phyloP scores from a whole-genome alignment of 345 rosid genomes.

The Leavenworthia alabamica region DNA sequence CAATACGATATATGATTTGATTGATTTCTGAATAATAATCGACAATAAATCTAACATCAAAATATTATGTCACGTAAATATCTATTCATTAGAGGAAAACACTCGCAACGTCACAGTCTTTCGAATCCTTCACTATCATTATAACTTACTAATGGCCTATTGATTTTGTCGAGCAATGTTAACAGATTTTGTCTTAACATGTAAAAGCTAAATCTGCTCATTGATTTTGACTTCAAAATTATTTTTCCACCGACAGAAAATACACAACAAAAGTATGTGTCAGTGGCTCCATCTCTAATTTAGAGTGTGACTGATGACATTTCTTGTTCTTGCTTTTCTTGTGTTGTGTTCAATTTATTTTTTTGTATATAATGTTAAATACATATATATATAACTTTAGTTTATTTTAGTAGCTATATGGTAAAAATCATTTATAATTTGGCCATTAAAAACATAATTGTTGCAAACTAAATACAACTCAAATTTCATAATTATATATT shows the following conservation, averaged over 20 bases:
- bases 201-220: not conserved
- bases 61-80: slow-evolving; percentile 19
- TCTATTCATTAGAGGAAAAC: slow-evolving; percentile 7
- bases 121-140: slow-evolving; percentile 11
- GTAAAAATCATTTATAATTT: no score
- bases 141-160: slow-evolving; percentile 18
- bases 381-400: no score
- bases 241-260: slow-evolving; percentile 23
- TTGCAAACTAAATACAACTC: not conserved
- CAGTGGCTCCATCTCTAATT: slow-evolving; percentile 4
- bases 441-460: not conserved
- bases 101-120: slow-evolving; percentile 19
- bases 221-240: slow-evolving; percentile 6
- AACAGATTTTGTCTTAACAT: slow-evolving; percentile 23
- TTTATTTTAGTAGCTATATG: no score
- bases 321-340: not conserved
- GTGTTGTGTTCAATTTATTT: slow-evolving; percentile 11
- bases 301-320: not conserved
- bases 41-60: slow-evolving; percentile 18
- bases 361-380: no score
- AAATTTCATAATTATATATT: not conserved
- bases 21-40: not conserved
- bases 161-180: slow-evolving; percentile 25
- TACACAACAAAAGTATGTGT: not conserved
- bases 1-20: not conserved